Evolutionary conservation across 257 asterid genomes (phyloP), one percentile per base, ranked within the genome.

Genomic region (Linderniella brevidens): DNA sequence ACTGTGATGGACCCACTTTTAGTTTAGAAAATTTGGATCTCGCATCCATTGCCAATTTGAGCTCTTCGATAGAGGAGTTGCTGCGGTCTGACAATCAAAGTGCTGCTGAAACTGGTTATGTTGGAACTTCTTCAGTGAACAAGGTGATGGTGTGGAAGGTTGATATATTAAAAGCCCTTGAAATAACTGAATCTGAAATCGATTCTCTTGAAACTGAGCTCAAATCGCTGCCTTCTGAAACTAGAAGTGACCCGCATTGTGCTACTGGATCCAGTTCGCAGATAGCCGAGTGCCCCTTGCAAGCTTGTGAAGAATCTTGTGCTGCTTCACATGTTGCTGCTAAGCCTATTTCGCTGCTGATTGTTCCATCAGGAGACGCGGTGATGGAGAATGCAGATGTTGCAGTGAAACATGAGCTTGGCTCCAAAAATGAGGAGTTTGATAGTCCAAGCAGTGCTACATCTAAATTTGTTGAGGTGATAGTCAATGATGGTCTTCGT

Each of bases 391-490:
- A 58, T 57, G 58, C 42, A 16, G 57, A 58, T 16, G 64, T 59
- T 66, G 64, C 56, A 18, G 35, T 7, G 56, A 75, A 63, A 46
- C 73, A 62, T 38, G 58, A 46, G 50, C 49, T 11, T 35, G 45
- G 46, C 14, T 55, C 50, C 38, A 83, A 83, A 65, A 78, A 67
- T 57, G 79, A 58, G 48, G 79, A 68, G 58, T 59, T 78, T 62
- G 85, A 84, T 68, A 80, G 92, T 59, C 95, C 92, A 14, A 81
- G 92, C 51, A 80, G 82, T 55, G 84, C 82, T 40, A 68, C 92
- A 35, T 84, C 92, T n/a, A 74, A 78, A 60, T 73, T 71, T 58
- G 64, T 64, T 58, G 92, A 76, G 58, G 60, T 41, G 50, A 46
- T 54, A 15, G 58, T 74, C 17, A 49, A 64, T 60, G 59, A 52